phyloP scores from a whole-genome alignment of 345 rosid genomes.

The Lepidium africanum region DNA sequence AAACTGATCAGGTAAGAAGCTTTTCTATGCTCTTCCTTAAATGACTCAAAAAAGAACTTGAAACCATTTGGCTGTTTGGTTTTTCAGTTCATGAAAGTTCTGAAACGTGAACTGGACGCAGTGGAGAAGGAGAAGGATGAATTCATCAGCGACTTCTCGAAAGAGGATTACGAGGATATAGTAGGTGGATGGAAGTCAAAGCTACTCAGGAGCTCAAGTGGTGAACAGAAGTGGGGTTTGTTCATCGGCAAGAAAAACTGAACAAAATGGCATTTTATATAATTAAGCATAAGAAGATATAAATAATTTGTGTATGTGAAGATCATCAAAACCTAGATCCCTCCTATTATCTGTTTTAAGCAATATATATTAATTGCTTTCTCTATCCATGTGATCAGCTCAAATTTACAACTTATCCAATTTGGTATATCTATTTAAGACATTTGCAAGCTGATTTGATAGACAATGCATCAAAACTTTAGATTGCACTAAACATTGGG shows the following conservation, averaged over 20 bases:
- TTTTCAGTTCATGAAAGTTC: slow-evolving; percentile 63
- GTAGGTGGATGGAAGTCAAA: slow-evolving; percentile 80
- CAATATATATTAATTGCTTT: background rate
- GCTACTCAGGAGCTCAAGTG: slow-evolving; percentile 55
- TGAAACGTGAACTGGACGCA: slow-evolving; percentile 53
- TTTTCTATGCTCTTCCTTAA: background rate
- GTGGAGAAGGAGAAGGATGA: slow-evolving; percentile 70
- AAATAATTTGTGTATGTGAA: background rate
- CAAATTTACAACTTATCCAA: background rate
- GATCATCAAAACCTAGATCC: background rate
- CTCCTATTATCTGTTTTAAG: background rate
- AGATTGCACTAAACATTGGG: too few relatives aligned
- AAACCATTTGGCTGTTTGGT: background rate
- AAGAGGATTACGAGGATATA: slow-evolving; percentile 65
- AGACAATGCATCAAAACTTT: too few relatives aligned
- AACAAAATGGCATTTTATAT: background rate
- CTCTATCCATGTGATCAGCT: background rate
- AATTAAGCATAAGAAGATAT: background rate
- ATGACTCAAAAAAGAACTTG: background rate
- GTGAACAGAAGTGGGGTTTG: slow-evolving; percentile 80
- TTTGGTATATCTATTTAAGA: background rate
- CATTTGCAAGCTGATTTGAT: background rate
- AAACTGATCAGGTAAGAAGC: slow-evolving; percentile 61
- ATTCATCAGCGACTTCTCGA: slow-evolving; percentile 70
- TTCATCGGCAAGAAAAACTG: slow-evolving; percentile 52